phyloP scores from a whole-genome alignment of 78 protist species.

The Dictyostelium firmibasis region DNA sequence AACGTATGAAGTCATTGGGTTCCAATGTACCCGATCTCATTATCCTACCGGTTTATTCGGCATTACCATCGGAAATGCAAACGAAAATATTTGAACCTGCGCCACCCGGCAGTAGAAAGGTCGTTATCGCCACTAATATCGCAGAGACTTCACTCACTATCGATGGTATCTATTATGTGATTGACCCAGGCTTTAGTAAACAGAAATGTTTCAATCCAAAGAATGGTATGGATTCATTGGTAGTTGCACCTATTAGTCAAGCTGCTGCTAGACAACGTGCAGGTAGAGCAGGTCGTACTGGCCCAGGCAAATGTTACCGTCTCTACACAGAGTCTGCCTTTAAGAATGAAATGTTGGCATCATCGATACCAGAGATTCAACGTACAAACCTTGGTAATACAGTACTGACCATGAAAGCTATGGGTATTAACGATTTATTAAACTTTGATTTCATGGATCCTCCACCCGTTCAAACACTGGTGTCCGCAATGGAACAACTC shows the following conservation, averaged over 20 bases:
- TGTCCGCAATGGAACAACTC: constrained; percentile 93
- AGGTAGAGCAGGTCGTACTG: constrained; percentile 99
- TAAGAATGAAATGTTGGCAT: constrained; percentile 96
- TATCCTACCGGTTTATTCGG: constrained; percentile 94
- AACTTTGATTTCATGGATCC: constrained; percentile 99
- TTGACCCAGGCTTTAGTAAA: constrained; percentile 94
- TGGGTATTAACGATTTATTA: constrained; percentile 92
- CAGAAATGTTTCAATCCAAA: constrained; percentile 96
- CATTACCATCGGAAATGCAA: constrained; percentile 97
- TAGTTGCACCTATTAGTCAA: constrained; percentile 97
- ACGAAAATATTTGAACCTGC: constrained; percentile 96
- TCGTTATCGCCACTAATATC: constrained; percentile 93
- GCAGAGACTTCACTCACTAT: constrained; percentile 95
- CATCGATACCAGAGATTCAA: constrained; percentile 99
- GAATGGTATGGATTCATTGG: constrained; percentile 97
- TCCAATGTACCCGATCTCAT: constrained; percentile 91
- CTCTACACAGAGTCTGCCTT: constrained; percentile 98
- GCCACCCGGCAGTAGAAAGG: constrained; percentile 91
- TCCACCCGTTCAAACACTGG: constrained; percentile 96
- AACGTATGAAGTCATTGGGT: constrained; percentile 96
- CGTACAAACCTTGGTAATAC: constrained; percentile 98
- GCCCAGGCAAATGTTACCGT: constrained; percentile 99
- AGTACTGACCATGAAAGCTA: constrained; percentile 93
- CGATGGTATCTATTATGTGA: constrained; percentile 90
- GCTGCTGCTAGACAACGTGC: constrained; percentile 96